phyloP scores from a whole-genome alignment of 2,329 filamentous ascomycete species.

The Penicillium freii region DNA sequence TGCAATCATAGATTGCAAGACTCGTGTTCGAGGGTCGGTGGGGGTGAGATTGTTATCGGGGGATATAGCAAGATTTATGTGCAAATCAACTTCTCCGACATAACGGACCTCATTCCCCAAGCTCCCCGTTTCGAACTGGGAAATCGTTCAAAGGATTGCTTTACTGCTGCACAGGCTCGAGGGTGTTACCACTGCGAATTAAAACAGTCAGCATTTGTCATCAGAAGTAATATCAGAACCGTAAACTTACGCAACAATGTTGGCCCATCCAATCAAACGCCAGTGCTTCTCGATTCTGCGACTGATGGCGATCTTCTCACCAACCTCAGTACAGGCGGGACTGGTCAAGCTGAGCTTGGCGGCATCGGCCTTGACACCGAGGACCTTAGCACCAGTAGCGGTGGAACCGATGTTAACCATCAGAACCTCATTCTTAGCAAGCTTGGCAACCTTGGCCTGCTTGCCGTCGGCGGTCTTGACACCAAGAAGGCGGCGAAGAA shows the following conservation, averaged over 20 bases:
- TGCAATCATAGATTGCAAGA: constrained; percentile 22
- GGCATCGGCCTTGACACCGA: constrained; percentile 95
- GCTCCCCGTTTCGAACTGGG: constrained; percentile 14
- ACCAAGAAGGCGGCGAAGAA: constrained; percentile 88
- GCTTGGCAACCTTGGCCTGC: constrained; percentile 98
- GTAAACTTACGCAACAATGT: constrained; percentile 60
- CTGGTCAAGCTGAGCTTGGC: constrained; percentile 91
- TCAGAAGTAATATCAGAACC: background rate
- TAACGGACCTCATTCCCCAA: constrained; percentile 13
- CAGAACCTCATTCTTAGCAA: constrained; percentile 97
- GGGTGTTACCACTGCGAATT: constrained; percentile 45
- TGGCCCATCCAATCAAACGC: constrained; percentile 90
- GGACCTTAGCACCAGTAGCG: constrained; percentile 94
- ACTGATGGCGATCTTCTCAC: constrained; percentile 95
- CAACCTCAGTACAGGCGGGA: constrained; percentile 93
- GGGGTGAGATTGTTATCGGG: constrained; percentile 12
- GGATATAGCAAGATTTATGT: constrained; percentile 7
- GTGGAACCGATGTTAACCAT: constrained; percentile 99
- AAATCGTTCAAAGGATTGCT: constrained; percentile 18
- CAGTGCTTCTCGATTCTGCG: constrained; percentile 99
- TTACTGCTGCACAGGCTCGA: constrained; percentile 47
- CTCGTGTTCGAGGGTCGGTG: constrained; percentile 19
- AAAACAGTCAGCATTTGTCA: constrained; percentile 5
- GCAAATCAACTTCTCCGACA: constrained; percentile 11
- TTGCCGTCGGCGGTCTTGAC: constrained; percentile 98